Evolutionary conservation across 352 stramenopile genomes (phyloP).

Genomic region (Pythium volutum): DNA sequence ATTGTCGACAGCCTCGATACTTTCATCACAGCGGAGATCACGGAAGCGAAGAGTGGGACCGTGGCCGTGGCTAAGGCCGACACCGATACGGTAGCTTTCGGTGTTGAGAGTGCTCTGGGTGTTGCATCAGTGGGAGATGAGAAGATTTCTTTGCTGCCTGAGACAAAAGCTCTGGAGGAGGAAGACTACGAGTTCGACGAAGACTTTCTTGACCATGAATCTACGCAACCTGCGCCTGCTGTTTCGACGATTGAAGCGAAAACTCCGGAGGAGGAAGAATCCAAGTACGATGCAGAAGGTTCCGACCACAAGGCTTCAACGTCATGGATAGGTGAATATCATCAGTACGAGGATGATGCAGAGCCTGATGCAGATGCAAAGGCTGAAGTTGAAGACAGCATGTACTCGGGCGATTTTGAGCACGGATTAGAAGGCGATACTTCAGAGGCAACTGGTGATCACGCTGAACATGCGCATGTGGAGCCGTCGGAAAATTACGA

Average conservation of each 20-base stretch:
- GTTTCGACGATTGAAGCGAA: neutral
- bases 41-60: neutral
- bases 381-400: neutral
- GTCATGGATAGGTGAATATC: neutral
- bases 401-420: constrained; percentile 2
- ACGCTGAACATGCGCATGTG: neutral
- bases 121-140: neutral
- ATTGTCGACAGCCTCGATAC: too few species aligned
- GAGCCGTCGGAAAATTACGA: neutral
- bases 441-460: neutral
- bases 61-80: neutral
- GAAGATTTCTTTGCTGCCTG: neutral
- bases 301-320: neutral
- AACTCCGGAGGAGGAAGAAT: neutral
- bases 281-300: neutral
- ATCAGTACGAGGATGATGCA: neutral
- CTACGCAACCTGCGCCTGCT: neutral
- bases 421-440: neutral
- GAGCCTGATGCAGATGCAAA: neutral
- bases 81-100: neutral
- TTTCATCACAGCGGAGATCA: neutral
- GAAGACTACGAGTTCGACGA: neutral
- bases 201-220: neutral
- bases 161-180: neutral
- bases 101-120: neutral